These are phyloP conservation scores for Colletotrichum spaethianum DNA, from an alignment of 2,329 filamentous ascomycete species.

Conservation along the genomic window DNA sequence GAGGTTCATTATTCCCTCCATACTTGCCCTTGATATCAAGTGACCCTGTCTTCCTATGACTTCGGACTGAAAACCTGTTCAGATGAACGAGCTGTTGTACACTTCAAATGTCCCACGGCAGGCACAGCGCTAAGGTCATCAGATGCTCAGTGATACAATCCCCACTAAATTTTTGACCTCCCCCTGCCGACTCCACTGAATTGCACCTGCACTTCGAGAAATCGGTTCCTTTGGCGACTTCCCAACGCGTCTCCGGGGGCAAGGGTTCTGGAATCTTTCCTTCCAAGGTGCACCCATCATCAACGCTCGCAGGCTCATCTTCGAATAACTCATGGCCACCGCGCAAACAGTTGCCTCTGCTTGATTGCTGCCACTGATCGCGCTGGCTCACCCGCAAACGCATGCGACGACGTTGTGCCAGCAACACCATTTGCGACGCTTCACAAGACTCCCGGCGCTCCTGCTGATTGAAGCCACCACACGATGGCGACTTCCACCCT, in stretches of 20 bases:
- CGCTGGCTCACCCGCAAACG: background rate
- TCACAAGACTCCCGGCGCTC: background rate
- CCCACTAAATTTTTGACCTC: conserved; percentile 24
- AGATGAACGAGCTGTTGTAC: background rate
- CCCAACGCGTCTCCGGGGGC: conserved; percentile 27
- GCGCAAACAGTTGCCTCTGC: background rate
- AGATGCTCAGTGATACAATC: background rate
- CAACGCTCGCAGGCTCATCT: background rate
- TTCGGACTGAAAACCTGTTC: background rate
- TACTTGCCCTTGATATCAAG: background rate
- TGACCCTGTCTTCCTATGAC: background rate
- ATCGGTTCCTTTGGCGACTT: conserved; percentile 10
- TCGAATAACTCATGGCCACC: background rate
- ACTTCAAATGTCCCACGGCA: background rate
- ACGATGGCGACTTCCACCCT: conserved; percentile 28
- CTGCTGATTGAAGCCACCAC: background rate
- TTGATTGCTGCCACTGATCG: background rate
- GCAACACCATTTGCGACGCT: conserved; percentile 8
- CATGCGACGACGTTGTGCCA: conserved; percentile 3
- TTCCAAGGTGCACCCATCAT: background rate
- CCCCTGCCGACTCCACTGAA: conserved; percentile 28
- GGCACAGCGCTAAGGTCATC: conserved; percentile 14
- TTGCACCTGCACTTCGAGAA: conserved; percentile 22
- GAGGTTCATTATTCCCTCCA: background rate
- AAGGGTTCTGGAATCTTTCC: conserved; percentile 18